Conservation (phyloP, 1,139 yeast genomes). For the Williopsis jadinii region DNA sequence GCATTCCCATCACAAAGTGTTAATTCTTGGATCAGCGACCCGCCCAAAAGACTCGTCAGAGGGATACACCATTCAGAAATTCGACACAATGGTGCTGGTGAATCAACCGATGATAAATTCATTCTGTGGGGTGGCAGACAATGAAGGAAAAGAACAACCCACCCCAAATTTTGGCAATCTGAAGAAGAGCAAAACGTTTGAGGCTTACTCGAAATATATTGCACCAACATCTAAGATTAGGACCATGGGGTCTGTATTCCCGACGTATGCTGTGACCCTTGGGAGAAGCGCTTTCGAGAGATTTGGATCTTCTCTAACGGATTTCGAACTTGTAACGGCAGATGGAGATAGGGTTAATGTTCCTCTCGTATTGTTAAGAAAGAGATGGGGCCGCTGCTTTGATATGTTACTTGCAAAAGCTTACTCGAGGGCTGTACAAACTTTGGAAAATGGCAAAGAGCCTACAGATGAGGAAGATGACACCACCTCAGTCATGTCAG, state of each 20-base stretch:
- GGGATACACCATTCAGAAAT: constrained; percentile 50
- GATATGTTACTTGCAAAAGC: constrained; percentile 54
- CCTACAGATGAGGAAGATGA: constrained; percentile 11
- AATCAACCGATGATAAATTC: constrained; percentile 61
- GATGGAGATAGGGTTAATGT: constrained; percentile 63
- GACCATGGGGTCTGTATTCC: constrained; percentile 60
- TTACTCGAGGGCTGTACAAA: constrained; percentile 51
- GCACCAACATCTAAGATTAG: constrained; percentile 65
- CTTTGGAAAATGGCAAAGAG: constrained; percentile 25
- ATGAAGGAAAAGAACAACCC: constrained; percentile 17
- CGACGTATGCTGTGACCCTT: constrained; percentile 68
- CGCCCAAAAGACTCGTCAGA: constrained; percentile 36
- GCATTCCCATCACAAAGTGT: constrained; percentile 70
- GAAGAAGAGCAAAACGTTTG: constrained; percentile 33
- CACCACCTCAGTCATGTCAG: constrained; percentile 10
- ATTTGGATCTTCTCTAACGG: constrained; percentile 56
- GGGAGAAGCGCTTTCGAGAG: constrained; percentile 71
- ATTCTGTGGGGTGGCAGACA: constrained; percentile 24
- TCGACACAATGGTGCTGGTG: constrained; percentile 50
- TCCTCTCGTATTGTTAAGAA: constrained; percentile 51
- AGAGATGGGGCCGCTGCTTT: constrained; percentile 72
- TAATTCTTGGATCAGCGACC: constrained; percentile 35
- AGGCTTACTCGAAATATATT: constrained; percentile 68
- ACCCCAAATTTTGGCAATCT: constrained; percentile 1
- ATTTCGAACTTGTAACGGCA: constrained; percentile 60